Conservation (phyloP, 495 filamentous ascomycete genomes). For the Neurospora sp. region DNA sequence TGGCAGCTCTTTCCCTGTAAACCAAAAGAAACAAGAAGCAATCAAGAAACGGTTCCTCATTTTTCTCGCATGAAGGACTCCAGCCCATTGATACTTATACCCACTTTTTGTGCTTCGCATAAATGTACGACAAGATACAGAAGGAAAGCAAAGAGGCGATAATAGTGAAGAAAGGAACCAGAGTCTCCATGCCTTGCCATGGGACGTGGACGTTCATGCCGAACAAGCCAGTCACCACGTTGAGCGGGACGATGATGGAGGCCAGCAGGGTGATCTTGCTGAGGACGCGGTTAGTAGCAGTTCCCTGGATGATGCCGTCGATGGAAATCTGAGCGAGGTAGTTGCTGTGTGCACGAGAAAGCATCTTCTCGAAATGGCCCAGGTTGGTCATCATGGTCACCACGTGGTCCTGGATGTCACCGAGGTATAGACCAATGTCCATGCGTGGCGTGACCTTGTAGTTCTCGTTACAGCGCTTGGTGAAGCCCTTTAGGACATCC, state of each 20-base stretch:
- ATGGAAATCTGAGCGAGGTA: conserved; percentile 93
- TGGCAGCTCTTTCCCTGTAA: background rate
- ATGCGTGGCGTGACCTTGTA: conserved; percentile 88
- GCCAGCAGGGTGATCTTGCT: conserved; percentile 94
- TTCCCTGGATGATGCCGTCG: conserved; percentile 73
- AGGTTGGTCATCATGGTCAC: conserved; percentile 98
- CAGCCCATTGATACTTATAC: conserved; percentile 7
- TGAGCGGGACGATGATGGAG: conserved; percentile 92
- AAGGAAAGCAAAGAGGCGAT: conserved; percentile 55
- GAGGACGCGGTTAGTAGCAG: conserved; percentile 70
- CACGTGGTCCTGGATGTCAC: conserved; percentile 97
- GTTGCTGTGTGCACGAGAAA: conserved; percentile 89
- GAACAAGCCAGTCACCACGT: conserved; percentile 88
- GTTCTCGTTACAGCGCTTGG: conserved; percentile 95
- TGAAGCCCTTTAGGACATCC: conserved; percentile 93
- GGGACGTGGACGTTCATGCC: conserved; percentile 94
- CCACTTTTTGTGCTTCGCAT: conserved; percentile 17
- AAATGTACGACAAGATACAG: conserved; percentile 39
- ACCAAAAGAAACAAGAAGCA: background rate
- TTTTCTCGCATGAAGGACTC: background rate
- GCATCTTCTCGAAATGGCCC: conserved; percentile 93
- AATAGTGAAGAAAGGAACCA: conserved; percentile 75
- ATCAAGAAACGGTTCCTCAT: background rate
- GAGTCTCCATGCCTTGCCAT: conserved; percentile 41
- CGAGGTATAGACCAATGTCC: conserved; percentile 91